These are phyloP conservation scores for Leptodontidium sp. DNA, from an alignment of 2,329 filamentous ascomycete species.

Conservation along the genomic window DNA sequence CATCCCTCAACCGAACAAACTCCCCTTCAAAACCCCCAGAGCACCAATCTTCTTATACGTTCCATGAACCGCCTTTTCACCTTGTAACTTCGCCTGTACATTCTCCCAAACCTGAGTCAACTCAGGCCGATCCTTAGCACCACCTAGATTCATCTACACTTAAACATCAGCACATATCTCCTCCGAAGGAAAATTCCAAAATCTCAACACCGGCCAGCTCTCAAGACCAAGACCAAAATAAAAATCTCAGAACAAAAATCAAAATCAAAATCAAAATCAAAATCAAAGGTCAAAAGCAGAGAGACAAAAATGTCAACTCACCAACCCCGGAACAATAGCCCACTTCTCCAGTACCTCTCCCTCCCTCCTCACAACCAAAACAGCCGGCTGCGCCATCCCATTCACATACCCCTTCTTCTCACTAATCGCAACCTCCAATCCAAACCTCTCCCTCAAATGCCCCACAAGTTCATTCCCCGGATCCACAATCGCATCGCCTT, in stretches of 20 bases:
- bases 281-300: neutral
- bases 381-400: constrained; percentile 33
- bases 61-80: constrained; percentile 21
- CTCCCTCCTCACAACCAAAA: constrained; percentile 26
- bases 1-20: constrained; percentile 20
- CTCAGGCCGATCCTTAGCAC: constrained; percentile 30
- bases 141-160: constrained; percentile 30
- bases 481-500: constrained; percentile 24
- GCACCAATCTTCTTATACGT: constrained; percentile 22
- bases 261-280: no score
- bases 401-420: constrained; percentile 33
- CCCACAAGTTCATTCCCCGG: constrained; percentile 12
- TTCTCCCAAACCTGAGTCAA: constrained; percentile 32
- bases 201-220: no score
- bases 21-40: constrained; percentile 17
- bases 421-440: constrained; percentile 24
- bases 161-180: no score
- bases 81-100: constrained; percentile 23
- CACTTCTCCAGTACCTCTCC: constrained; percentile 30
- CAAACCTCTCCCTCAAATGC: constrained; percentile 13
- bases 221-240: no score
- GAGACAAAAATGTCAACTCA: constrained; percentile 4
- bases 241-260: no score
- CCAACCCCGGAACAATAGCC: constrained; percentile 31
- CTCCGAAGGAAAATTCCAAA: no score